Evolutionary conservation across 257 asterid species (phyloP), one percentile per base, ranked within the genome.

Genomic region (Scutellaria galericulata): DNA sequence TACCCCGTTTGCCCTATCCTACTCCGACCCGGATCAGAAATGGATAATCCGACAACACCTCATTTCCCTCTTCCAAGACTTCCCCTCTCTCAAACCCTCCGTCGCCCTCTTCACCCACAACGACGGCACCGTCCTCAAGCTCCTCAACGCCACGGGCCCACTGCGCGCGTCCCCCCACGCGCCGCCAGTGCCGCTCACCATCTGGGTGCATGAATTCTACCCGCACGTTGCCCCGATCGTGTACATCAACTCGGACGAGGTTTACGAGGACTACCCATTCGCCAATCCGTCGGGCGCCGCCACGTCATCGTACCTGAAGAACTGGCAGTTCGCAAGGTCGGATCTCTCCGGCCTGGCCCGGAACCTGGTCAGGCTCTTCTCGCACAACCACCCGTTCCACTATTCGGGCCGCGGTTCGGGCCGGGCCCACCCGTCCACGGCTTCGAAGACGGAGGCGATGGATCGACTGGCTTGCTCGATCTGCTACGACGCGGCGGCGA

Each of bases 151-250:
- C 11, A 10, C 35, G 51, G 96, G 96, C 35, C 68, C 79, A 6
- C 63, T 87, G 14, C 65, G 66, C 9, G 57, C 81, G n/a, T 69
- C 90, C 42, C 7, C 48, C 11, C 71, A 57, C 42, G 31, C 64
- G 22, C 88, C 83, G 31, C 70, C 84, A 1, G 74, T 87, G 14
- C 80, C 87, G 10, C 18, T 89, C 20, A 83, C 77, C 55, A 79
- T 89, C n/a, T 89, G 93, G 96, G 22, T 87, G 4, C 88, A 73
- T 66, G 96, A 89, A 76, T 72, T 82, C 1, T 89, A 89, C 83
- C 96, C 96, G 9, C 78, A 78, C 22, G 7, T 54, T 64, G 64
- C 93, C 7, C 93, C 96, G 11, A 24, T 82, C 31, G 93, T 85
- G 4, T 83, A 47, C 18, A 70, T 87, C n/a, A 52, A 72, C 20